These are phyloP conservation scores for Spathaspora sp. DNA, from an alignment of 1,139 yeast species.

Conservation along the genomic window DNA sequence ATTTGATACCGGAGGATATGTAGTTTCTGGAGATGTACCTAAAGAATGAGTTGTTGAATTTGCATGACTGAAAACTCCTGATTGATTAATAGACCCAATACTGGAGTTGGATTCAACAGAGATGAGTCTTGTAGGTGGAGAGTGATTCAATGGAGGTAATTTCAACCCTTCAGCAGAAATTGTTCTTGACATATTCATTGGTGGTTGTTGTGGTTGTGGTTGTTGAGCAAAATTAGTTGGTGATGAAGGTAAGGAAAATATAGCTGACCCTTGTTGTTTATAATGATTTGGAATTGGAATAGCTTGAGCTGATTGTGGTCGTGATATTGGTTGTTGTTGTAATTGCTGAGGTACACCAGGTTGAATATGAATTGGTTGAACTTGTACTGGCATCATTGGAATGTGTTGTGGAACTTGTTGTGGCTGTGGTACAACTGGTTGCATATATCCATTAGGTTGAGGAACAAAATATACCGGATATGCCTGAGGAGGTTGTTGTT, in stretches of 20 bases:
- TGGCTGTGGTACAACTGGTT: conserved; percentile 10
- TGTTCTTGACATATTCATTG: conserved; percentile 9
- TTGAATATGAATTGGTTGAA: conserved; percentile 5
- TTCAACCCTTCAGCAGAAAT: conserved; percentile 14
- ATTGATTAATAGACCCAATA: conserved; percentile 12
- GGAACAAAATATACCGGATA: conserved; percentile 38
- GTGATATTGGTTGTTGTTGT: conserved; percentile 12
- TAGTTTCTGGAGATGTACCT: conserved; percentile 34
- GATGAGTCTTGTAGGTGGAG: conserved; percentile 9
- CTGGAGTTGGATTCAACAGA: conserved; percentile 14
- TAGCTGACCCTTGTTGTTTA: conserved; percentile 24
- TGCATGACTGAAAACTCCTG: conserved; percentile 20
- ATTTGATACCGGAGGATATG: conserved; percentile 7
- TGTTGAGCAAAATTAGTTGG: conserved; percentile 20
- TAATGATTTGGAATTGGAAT: conserved; percentile 11
- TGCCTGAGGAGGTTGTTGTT: conserved; percentile 34
- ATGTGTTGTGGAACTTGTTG: conserved; percentile 3
- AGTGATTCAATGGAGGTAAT: conserved; percentile 9
- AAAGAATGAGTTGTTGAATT: conserved; percentile 26
- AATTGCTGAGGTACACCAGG: conserved; percentile 8
- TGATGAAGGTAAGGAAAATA: conserved; percentile 27
- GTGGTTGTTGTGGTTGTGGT: conserved; percentile 6
- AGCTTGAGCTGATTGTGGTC: conserved; percentile 10
- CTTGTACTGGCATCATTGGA: neutral
- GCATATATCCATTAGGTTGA: conserved; percentile 17